Conservation (phyloP, 805 yeast genomes). For the Lachancea sp. region DNA sequence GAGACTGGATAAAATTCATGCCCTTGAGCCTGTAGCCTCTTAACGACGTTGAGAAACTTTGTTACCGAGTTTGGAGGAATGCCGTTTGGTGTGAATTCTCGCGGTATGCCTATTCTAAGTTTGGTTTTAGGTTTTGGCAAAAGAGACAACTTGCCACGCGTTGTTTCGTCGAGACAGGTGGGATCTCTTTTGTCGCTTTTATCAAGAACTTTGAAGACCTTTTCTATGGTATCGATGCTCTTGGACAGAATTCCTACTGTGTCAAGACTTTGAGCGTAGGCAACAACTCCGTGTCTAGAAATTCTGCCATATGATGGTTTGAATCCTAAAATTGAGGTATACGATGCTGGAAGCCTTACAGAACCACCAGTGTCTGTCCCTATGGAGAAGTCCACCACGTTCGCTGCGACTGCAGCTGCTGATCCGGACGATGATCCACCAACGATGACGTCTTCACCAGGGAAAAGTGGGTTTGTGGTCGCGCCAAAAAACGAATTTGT, state of each 20-base stretch:
- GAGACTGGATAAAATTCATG: slow-evolving; percentile 56
- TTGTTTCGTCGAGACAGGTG: slow-evolving; percentile 44
- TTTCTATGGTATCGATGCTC: slow-evolving; percentile 37
- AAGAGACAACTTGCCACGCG: slow-evolving; percentile 31
- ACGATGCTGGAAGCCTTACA: slow-evolving; percentile 85
- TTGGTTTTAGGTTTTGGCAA: slow-evolving; percentile 12
- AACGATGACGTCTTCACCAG: slow-evolving; percentile 37
- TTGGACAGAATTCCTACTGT: slow-evolving; percentile 81
- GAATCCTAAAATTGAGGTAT: slow-evolving; percentile 76
- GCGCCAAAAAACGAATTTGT: slow-evolving; percentile 52
- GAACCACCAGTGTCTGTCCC: slow-evolving; percentile 99
- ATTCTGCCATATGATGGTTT: slow-evolving; percentile 92
- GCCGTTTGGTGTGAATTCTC: slow-evolving; percentile 56
- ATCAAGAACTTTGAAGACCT: slow-evolving; percentile 54
- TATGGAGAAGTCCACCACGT: slow-evolving; percentile 56
- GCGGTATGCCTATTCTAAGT: slow-evolving; percentile 64
- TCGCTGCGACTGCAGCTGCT: slow-evolving; percentile 84
- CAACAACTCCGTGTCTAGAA: slow-evolving; percentile 85
- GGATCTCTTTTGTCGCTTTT: slow-evolving; percentile 70
- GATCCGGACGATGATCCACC: slow-evolving; percentile 98
- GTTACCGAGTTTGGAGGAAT: slow-evolving; percentile 42
- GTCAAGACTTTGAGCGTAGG: slow-evolving; percentile 91
- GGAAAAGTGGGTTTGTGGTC: slow-evolving; percentile 47
- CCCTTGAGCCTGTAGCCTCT: slow-evolving; percentile 40
- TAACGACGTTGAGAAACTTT: slow-evolving; percentile 43